phyloP scores from a whole-genome alignment of 1,284 basidiomycete genomes.

The Puccinia brachypodii region DNA sequence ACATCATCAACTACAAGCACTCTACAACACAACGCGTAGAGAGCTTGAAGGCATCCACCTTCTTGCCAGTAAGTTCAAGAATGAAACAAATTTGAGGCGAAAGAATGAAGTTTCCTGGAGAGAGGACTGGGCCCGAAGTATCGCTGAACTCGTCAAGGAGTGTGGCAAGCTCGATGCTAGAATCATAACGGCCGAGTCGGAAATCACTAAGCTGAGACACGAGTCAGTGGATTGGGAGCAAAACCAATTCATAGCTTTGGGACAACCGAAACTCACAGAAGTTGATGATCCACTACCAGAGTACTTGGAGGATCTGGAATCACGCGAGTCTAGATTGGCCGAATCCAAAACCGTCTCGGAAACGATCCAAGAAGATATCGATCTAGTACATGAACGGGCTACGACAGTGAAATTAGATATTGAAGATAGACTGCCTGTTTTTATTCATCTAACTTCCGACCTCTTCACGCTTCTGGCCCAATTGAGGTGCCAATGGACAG shows the following conservation, averaged over 20 bases:
- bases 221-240: conserved; percentile 11
- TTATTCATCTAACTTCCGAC: conserved; percentile 6
- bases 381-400: not conserved
- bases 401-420: conserved; percentile 15
- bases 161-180: not conserved
- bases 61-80: conserved; percentile 6
- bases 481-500: conserved; percentile 2
- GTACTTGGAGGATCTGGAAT: not conserved
- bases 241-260: conserved; percentile 5
- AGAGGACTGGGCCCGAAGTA: conserved; percentile 1
- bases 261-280: not conserved
- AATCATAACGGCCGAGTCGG: not conserved
- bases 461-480: not conserved
- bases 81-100: conserved; percentile 17
- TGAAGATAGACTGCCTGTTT: conserved; percentile 14
- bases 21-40: conserved; percentile 25
- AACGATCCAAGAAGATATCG: not conserved
- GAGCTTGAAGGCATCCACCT: not conserved
- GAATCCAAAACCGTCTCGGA: not conserved
- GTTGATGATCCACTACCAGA: conserved; percentile 1
- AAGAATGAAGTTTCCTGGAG: conserved; percentile 35
- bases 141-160: not conserved
- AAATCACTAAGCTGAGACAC: not conserved
- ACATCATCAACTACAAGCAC: conserved; percentile 38
- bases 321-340: not conserved